Evolutionary conservation across 306 rosid genomes (phyloP).

Genomic region (Trifolium subterraneum): DNA sequence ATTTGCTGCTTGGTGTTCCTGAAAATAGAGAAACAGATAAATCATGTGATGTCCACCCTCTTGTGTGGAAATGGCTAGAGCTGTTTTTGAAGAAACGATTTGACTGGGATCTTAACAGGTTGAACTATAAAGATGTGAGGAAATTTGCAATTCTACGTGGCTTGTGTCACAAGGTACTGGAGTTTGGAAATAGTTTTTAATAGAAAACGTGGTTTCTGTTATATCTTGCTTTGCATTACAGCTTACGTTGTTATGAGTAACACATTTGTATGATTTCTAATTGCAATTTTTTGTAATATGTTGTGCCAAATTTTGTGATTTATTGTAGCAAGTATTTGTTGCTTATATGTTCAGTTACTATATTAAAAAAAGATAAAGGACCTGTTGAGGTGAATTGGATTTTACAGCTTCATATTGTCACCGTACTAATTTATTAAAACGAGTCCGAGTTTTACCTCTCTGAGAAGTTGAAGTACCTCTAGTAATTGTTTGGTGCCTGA

Average conservation of each 20-base stretch:
- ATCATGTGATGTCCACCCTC: slow-evolving; percentile 64
- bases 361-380: slow-evolving; percentile 14
- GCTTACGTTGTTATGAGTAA: slow-evolving; percentile 21
- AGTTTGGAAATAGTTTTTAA: slow-evolving; percentile 5
- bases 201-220: slow-evolving; percentile 25
- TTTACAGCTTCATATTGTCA: slow-evolving; percentile 7
- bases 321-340: slow-evolving; percentile 3
- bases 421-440: slow-evolving; percentile 1
- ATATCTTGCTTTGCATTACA: slow-evolving; percentile 36
- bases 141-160: slow-evolving; percentile 95
- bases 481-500: slow-evolving; percentile 2
- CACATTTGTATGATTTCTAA: slow-evolving; percentile 5
- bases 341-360: background rate
- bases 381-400: slow-evolving; percentile 1
- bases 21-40: slow-evolving; percentile 57
- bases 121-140: slow-evolving; percentile 74
- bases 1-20: slow-evolving; percentile 83
- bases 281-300: slow-evolving; percentile 22
- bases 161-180: slow-evolving; percentile 87
- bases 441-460: slow-evolving; percentile 11
- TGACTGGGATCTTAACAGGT: slow-evolving; percentile 78
- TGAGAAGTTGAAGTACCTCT: slow-evolving; percentile 22
- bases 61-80: slow-evolving; percentile 89
- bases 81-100: slow-evolving; percentile 80
- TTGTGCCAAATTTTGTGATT: slow-evolving; percentile 24